Evolutionary conservation across 108 stramenopile species (phyloP).

Genomic region (Conticribra guillardii): DNA sequence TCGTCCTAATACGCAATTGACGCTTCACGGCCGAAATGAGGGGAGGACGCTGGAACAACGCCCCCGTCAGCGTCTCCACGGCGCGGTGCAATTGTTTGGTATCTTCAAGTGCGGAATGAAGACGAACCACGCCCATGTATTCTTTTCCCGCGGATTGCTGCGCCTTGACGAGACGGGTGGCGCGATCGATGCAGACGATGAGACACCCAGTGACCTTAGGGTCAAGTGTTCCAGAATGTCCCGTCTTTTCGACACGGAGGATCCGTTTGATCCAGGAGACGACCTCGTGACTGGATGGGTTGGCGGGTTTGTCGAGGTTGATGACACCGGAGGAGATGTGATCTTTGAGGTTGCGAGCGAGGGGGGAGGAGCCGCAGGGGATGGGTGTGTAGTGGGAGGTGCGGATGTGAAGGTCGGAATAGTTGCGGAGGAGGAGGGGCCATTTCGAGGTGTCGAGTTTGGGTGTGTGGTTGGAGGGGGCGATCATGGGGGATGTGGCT

Average conservation of each 20-base stretch:
- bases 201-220: constrained; percentile 99
- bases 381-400: constrained; percentile 99
- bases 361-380: constrained; percentile 94
- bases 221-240: constrained; percentile 99
- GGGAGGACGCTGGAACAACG: constrained; percentile 99
- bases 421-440: constrained; percentile 99
- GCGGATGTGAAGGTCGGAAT: constrained; percentile 94
- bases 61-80: constrained; percentile 96
- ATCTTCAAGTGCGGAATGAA: constrained; percentile 92
- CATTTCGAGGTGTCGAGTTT: constrained; percentile 95
- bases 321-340: constrained; percentile 98
- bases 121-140: constrained; percentile 97
- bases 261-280: constrained; percentile 99
- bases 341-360: constrained; percentile 90
- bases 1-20: constrained; percentile 98
- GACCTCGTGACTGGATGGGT: constrained; percentile 99
- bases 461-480: constrained; percentile 82
- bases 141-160: constrained; percentile 99
- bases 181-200: constrained; percentile 99
- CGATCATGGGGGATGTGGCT: constrained; percentile 67
- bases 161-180: constrained; percentile 98
- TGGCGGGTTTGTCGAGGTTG: constrained; percentile 99
- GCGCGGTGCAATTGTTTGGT: constrained; percentile 86
- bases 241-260: constrained; percentile 99
- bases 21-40: constrained; percentile 99